Percentiles rank a stretch among this genome's conserved stretches.
Conservation (phyloP, 2,329 filamentous ascomycete species). For the Fusarium tricinctum region DNA sequence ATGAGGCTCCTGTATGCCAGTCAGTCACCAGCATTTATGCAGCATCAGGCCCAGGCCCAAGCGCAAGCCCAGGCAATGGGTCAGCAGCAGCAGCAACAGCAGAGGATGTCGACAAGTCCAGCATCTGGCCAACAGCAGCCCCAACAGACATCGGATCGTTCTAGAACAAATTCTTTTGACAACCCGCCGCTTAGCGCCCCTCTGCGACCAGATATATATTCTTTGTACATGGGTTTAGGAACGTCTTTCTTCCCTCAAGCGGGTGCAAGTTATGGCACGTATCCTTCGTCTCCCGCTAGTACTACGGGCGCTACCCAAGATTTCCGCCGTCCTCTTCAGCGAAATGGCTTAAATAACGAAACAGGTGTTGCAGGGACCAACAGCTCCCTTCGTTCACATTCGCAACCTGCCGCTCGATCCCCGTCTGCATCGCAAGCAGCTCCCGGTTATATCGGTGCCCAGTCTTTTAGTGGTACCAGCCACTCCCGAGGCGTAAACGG, state of each 20-base stretch:
- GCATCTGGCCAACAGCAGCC: slow-evolving; percentile 51
- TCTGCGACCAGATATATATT: slow-evolving; percentile 69
- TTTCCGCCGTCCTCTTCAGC: slow-evolving; percentile 69
- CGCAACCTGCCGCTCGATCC: slow-evolving; percentile 72
- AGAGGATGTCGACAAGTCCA: slow-evolving; percentile 41
- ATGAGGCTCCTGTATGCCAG: slow-evolving; percentile 55
- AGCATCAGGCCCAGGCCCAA: slow-evolving; percentile 49
- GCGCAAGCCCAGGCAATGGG: slow-evolving; percentile 50
- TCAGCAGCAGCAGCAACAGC: slow-evolving; percentile 55
- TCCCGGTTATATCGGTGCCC: slow-evolving; percentile 49
- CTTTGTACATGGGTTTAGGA: slow-evolving; percentile 62
- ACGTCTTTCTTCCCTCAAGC: slow-evolving; percentile 64
- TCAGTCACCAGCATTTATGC: slow-evolving; percentile 53
- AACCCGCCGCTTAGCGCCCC: slow-evolving; percentile 72
- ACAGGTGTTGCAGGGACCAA: slow-evolving; percentile 62
- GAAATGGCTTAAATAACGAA: slow-evolving; percentile 66
- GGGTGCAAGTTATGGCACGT: slow-evolving; percentile 62
- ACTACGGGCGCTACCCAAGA: slow-evolving; percentile 62
- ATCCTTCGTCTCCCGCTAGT: slow-evolving; percentile 69
- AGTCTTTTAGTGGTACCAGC: slow-evolving; percentile 56
- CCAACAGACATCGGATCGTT: slow-evolving; percentile 60
- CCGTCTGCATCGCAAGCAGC: slow-evolving; percentile 50
- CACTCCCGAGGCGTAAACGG: slow-evolving; percentile 62
- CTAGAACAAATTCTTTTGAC: slow-evolving; percentile 74
- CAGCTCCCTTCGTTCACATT: slow-evolving; percentile 74